Evolutionary conservation across 139 green algal species (phyloP).

Genomic region (Nannochloris sp.): DNA sequence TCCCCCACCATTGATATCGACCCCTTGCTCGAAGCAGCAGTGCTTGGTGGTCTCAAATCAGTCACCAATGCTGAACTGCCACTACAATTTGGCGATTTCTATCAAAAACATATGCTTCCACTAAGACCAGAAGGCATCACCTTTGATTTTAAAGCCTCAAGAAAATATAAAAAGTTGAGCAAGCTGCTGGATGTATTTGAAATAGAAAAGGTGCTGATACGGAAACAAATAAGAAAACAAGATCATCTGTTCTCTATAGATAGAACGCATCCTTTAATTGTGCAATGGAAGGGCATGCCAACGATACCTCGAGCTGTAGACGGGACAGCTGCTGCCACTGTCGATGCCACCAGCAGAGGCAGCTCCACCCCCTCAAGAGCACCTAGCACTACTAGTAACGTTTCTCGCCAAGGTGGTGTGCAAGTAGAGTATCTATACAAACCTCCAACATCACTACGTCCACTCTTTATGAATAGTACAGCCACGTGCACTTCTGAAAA

Average conservation of each 20-base stretch:
- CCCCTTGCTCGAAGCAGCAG: constrained; percentile 6
- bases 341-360: not conserved
- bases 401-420: not conserved
- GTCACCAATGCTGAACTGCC: not conserved
- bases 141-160: constrained; percentile 26
- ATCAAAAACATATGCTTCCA: constrained; percentile 25
- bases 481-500: constrained; percentile 9
- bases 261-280: not conserved
- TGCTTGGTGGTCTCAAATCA: constrained; percentile 3
- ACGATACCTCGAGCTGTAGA: not conserved
- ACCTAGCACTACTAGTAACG: not conserved
- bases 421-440: constrained; percentile 13
- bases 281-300: not conserved
- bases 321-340: constrained; percentile 3
- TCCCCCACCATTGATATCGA: constrained; percentile 18
- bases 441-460: constrained; percentile 9
- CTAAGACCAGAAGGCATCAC: constrained; percentile 6
- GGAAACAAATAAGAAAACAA: constrained; percentile 32
- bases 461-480: constrained; percentile 15
- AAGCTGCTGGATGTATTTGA: constrained; percentile 32
- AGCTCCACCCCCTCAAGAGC: not conserved
- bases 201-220: constrained; percentile 19
- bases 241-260: constrained; percentile 18
- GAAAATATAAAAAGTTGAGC: constrained; percentile 31
- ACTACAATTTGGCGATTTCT: constrained; percentile 18